Percentiles rank a stretch among this genome's conserved stretches.
Conservation (phyloP, 164 flowering plant genomes). For the Sextonia rubra region DNA sequence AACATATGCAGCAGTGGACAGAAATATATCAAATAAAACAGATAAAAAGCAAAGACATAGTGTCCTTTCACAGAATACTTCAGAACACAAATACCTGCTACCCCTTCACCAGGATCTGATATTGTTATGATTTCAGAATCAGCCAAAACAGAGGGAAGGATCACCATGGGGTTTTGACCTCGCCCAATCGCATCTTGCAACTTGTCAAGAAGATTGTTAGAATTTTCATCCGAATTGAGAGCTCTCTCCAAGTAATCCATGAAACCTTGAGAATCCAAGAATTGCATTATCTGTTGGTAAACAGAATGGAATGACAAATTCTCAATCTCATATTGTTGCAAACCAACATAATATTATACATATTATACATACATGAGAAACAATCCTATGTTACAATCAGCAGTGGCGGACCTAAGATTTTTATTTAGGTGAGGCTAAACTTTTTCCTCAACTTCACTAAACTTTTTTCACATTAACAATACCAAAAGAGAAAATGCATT, state of each 20-base stretch:
- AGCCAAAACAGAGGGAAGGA: constrained; percentile 50
- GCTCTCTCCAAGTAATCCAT: constrained; percentile 87
- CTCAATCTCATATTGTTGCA: neutral
- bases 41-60: neutral
- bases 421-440: too few relatives aligned
- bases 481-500: too few relatives aligned
- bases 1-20: too few relatives aligned
- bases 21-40: too few relatives aligned
- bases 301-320: neutral
- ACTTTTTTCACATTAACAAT: too few relatives aligned
- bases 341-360: neutral
- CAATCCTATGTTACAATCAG: too few relatives aligned
- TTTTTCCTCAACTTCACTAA: too few relatives aligned
- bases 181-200: constrained; percentile 96
- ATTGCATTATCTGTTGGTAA: constrained; percentile 65
- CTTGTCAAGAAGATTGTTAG: constrained; percentile 84
- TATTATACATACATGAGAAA: neutral
- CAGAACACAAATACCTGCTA: constrained; percentile 56
- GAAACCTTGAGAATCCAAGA: constrained; percentile 92
- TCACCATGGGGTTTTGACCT: constrained; percentile 81
- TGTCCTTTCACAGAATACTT: neutral
- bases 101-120: constrained; percentile 68
- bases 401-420: too few relatives aligned
- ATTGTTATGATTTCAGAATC: constrained; percentile 89
- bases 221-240: constrained; percentile 60